Conservation (phyloP, 2,329 filamentous ascomycete genomes). For the Arthrocladium fulminans region DNA sequence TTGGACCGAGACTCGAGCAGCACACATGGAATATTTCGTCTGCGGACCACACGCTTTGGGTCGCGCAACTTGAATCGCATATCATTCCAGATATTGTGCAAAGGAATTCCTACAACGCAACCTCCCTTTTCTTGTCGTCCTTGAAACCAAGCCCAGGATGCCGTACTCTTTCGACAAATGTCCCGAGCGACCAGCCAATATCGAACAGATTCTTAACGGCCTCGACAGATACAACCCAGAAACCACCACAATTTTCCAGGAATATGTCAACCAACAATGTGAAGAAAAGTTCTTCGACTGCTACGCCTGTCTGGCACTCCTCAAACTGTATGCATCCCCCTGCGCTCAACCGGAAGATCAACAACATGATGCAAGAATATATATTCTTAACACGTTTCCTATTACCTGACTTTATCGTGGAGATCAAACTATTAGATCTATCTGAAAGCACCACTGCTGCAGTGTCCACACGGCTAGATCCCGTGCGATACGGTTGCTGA, state of each 20-base stretch:
- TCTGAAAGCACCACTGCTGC: constrained; percentile 47
- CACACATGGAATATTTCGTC: constrained; percentile 3
- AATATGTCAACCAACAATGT: constrained; percentile 90
- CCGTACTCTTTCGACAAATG: constrained; percentile 65
- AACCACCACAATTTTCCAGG: constrained; percentile 85
- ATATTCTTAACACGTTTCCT: constrained; percentile 74
- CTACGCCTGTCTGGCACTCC: constrained; percentile 88
- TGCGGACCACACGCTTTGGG: background rate
- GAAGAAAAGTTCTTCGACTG: constrained; percentile 89
- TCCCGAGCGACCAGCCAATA: constrained; percentile 83
- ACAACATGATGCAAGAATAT: constrained; percentile 61
- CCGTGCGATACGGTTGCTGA: no score
- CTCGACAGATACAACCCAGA: constrained; percentile 98
- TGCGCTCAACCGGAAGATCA: background rate
- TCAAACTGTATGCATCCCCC: constrained; percentile 73
- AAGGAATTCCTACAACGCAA: background rate
- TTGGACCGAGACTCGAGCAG: background rate
- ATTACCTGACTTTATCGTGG: constrained; percentile 80
- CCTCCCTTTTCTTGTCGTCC: background rate
- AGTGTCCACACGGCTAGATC: background rate
- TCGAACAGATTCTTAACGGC: constrained; percentile 88
- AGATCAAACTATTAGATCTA: constrained; percentile 63
- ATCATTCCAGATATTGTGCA: background rate
- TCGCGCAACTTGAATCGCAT: background rate
- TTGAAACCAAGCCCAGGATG: constrained; percentile 12